A percentile compares a stretch with the other conserved stretches of the same genome.
Evolutionary conservation across 2,329 filamentous ascomycete species (phyloP).

Genomic region (Endothia cerciana): DNA sequence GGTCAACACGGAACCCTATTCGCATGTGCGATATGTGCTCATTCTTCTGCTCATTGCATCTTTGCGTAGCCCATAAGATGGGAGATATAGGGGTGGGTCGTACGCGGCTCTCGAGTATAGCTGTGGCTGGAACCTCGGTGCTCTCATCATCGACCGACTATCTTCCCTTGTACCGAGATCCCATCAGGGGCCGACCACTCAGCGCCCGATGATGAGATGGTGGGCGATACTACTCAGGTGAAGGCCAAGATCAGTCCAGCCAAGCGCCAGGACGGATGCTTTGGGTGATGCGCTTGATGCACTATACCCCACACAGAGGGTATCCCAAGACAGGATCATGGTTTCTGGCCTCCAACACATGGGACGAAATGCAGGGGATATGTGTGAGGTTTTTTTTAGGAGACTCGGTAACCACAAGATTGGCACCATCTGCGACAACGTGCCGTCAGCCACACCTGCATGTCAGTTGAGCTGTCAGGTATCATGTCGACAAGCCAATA

Average conservation of each 20-base stretch:
- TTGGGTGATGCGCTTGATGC: conserved; percentile 9
- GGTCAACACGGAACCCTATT: background rate
- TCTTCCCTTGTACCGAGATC: background rate
- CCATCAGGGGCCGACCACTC: background rate
- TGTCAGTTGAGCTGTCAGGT: background rate
- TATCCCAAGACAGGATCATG: conserved; percentile 12
- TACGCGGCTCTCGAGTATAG: conserved; percentile 5
- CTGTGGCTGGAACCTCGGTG: conserved; percentile 4
- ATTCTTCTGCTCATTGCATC: background rate
- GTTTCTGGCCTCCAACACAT: background rate
- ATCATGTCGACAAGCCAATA: too few species aligned
- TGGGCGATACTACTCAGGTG: background rate
- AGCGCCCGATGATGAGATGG: background rate
- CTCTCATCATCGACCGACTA: background rate
- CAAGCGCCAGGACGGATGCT: background rate
- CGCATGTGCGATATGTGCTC: conserved; percentile 4
- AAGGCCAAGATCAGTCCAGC: conserved; percentile 3
- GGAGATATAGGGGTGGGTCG: conserved; percentile 2
- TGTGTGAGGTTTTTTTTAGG: background rate
- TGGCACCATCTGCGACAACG: background rate
- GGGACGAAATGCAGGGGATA: conserved; percentile 1
- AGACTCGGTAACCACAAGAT: background rate
- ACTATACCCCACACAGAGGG: conserved; percentile 17
- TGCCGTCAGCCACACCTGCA: too few species aligned
- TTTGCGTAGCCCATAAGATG: background rate